Evolutionary conservation across 345 rosid genomes (phyloP), one percentile per base, ranked within the genome.

Genomic region (Citrus glauca): DNA sequence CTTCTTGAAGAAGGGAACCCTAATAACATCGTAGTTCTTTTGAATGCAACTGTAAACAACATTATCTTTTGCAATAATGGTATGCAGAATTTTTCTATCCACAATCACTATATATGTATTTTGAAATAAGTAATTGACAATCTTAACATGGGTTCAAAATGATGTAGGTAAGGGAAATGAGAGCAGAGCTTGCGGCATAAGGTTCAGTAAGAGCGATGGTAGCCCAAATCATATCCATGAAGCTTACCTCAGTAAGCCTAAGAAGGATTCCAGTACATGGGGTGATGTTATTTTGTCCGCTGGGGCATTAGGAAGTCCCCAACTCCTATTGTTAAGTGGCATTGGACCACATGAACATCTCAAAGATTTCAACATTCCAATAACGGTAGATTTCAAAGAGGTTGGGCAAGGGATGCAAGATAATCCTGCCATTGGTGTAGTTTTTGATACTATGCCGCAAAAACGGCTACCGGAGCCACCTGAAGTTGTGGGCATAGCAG

Each of bases 271-370:
- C 17, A 71, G 72, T 30, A 48, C 71, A 5, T 27, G 17, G 27
- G 95, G 93, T 0, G 97, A 91, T 50, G 93, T 91, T 67, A 91
- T 93, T 59, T 82, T 95, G 75, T 81, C 95, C 10, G 94, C 91
- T 40, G 97, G 95, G 13, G 88, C 97, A 72, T 57, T 92, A 77
- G 94, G 95, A 35, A 91, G 98, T 72, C 98, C 98, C 0, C 94
- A 91, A 32, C 81, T 93, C 77, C 89, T 93, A 2, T 66, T 91
- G 78, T 78, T 90, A 48, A 92, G 95, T 22, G 94, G 94, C 32
- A 88, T 92, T 9, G 97, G 95, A 72, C 92, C 94, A 2, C 76
- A 55, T 3, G 78, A 81, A 40, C 91, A 90, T 78, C 87, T 93
- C 1, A 71, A 81, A 14, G 80, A 79, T 76, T 78, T 90, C 67